Evolutionary conservation across 805 yeast species (phyloP), one percentile per base, ranked within the genome.

Genomic region (Yarrowia sp.): DNA sequence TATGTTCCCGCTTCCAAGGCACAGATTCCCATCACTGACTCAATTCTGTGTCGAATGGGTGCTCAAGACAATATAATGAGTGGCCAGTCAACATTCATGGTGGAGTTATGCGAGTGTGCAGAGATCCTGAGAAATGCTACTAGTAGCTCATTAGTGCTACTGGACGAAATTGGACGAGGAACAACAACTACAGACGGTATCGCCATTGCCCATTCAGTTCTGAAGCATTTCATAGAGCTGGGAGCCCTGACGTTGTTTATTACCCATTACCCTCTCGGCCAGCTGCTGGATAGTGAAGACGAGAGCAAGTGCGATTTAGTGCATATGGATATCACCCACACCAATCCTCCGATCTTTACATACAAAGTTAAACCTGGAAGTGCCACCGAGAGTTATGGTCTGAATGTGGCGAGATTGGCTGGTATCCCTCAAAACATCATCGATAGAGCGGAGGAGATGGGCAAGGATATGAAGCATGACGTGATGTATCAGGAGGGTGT

Each of bases 21-120:
- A 1, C 75, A 76, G 5, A 68, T 90, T 36, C 89, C 96, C 1
- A 75, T 90, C 1, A 86, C 91, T 69, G 92, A 87, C 71, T 81
- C 80, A 15, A 74, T 84, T 0, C 77, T 74, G 62, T 82, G 85
- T 0, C 69, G 81, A 17, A 71, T 71, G 71, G 73, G 72, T 4
- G 95, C 97, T 0, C 81, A 84, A 42, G 98, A 92, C 75, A 84
- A 90, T 70, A 78, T 92, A 50, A 69, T 90, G 58, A 79, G 79
- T 22, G 93, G 95, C 1, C 85, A 89, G 69, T 89, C 96, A 0
- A 92, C 97, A 0, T 92, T 92, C 72, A 86, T 86, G 86, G 86
- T 86, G 14, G 96, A 89, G 72, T 80, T 89, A 80, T 76, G 78
- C 41, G 92, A 89, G 69, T 86, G 91, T 69, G 78, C 82, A 41